Percentiles rank a stretch among this genome's conserved stretches.
phyloP scores from a whole-genome alignment of 108 stramenopile genomes.

The Cyclotella cryptica region DNA sequence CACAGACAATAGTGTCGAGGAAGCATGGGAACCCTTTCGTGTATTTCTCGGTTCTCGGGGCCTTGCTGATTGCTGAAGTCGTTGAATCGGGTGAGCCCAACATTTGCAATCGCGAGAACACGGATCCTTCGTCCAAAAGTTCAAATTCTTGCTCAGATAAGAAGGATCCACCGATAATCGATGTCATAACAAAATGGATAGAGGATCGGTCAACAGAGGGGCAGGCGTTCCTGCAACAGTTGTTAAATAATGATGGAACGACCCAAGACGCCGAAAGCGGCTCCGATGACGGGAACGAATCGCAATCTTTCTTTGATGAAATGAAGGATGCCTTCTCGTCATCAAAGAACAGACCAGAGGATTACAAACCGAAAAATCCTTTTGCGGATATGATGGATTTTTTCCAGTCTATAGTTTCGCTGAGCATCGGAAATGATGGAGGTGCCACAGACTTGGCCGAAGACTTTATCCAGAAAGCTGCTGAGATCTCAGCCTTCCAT shows the following conservation, averaged over 20 bases:
- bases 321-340: conserved; percentile 12
- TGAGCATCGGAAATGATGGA: not conserved
- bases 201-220: conserved; percentile 18
- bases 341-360: not conserved
- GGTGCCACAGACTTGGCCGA: not conserved
- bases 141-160: no score
- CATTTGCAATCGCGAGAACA: no score
- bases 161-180: not conserved
- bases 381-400: conserved; percentile 11
- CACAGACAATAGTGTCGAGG: no score
- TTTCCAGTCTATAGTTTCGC: not conserved
- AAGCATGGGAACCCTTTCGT: no score
- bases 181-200: conserved; percentile 20
- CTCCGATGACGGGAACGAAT: not conserved
- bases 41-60: no score
- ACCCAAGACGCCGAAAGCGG: not conserved
- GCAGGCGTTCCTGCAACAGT: not conserved
- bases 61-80: no score
- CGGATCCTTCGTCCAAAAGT: no score
- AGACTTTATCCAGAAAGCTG: conserved; percentile 14
- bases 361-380: not conserved
- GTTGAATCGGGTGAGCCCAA: no score
- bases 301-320: conserved; percentile 14
- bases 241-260: not conserved
- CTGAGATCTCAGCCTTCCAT: not conserved